Percentiles rank a stretch among this genome's conserved stretches.
These are phyloP conservation scores for Orbilia ellipsospora DNA, from an alignment of 2,329 filamentous ascomycete species.

Conservation along the genomic window DNA sequence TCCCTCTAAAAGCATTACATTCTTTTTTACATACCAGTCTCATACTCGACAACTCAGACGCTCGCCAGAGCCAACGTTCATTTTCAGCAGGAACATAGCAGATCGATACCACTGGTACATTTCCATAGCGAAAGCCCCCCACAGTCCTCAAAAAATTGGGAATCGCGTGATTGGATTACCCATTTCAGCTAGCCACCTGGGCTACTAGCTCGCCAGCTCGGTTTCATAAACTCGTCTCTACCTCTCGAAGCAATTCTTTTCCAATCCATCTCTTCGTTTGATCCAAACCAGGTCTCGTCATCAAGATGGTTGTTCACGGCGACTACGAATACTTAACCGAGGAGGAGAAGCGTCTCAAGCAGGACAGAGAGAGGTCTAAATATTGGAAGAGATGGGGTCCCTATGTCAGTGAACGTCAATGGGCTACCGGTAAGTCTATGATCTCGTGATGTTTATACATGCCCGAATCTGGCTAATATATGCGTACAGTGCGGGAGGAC, in stretches of 20 bases:
- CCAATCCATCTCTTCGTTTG: background rate
- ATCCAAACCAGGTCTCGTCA: background rate
- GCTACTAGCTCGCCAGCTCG: conserved; percentile 15
- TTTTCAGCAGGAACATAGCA: background rate
- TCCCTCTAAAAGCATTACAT: conserved; percentile 39
- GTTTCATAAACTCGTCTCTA: conserved; percentile 23
- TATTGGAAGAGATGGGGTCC: conserved; percentile 99
- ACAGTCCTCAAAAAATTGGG: background rate
- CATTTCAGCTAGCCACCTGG: conserved; percentile 39
- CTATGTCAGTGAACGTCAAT: conserved; percentile 92
- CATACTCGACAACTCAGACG: conserved; percentile 14
- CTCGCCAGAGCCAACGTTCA: conserved; percentile 19
- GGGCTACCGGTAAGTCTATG: conserved; percentile 79
- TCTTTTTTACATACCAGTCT: conserved; percentile 4
- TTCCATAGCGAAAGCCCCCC: conserved; percentile 1
- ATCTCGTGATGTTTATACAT: conserved; percentile 12
- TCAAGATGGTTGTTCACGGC: conserved; percentile 85
- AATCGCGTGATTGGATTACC: conserved; percentile 38
- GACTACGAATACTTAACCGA: conserved; percentile 86
- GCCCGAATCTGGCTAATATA: conserved; percentile 20
- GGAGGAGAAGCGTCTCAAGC: conserved; percentile 88
- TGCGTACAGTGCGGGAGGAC: conserved; percentile 80
- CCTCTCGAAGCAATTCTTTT: conserved; percentile 13
- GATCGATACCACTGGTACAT: background rate
- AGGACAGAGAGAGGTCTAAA: conserved; percentile 82